Evolutionary conservation across 164 flowering plant genomes (phyloP).

Genomic region (Kingdonia uniflora): DNA sequence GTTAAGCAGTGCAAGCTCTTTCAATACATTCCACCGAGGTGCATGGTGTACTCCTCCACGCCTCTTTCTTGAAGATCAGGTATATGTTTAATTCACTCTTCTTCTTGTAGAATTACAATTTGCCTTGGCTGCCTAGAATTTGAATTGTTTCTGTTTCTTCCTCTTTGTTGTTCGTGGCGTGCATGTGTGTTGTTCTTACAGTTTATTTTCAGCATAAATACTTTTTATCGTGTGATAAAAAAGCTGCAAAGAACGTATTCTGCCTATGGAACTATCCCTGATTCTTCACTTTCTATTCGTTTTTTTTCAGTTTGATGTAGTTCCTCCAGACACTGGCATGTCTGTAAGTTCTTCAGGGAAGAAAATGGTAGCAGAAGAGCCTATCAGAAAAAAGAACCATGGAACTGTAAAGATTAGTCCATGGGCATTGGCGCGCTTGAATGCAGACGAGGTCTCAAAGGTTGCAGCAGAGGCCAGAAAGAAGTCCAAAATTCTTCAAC

Average conservation of each 20-base stretch:
- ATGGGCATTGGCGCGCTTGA: conserved; percentile 85
- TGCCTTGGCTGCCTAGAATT: too few relatives aligned
- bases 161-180: not conserved
- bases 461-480: conserved; percentile 87
- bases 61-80: conserved; percentile 96
- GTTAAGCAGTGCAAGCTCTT: conserved; percentile 95
- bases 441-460: conserved; percentile 83
- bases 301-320: conserved; percentile 78
- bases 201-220: too few relatives aligned
- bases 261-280: too few relatives aligned
- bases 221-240: too few relatives aligned
- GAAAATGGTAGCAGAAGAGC: conserved; percentile 39
- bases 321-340: conserved; percentile 64
- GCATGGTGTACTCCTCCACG: conserved; percentile 99
- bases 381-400: conserved; percentile 49
- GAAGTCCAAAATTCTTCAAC: conserved; percentile 80
- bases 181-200: too few relatives aligned
- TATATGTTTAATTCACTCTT: conserved; percentile 17
- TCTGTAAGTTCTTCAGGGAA: conserved; percentile 70
- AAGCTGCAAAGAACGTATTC: too few relatives aligned
- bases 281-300: not conserved
- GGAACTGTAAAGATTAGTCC: conserved; percentile 79
- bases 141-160: too few relatives aligned
- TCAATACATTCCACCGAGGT: conserved; percentile 68
- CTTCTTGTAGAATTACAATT: too few relatives aligned